A percentile compares a stretch with the other conserved stretches of the same genome.
phyloP scores from a whole-genome alignment of 768 basidiomycete genomes.

The Daedaleopsis nitida region DNA sequence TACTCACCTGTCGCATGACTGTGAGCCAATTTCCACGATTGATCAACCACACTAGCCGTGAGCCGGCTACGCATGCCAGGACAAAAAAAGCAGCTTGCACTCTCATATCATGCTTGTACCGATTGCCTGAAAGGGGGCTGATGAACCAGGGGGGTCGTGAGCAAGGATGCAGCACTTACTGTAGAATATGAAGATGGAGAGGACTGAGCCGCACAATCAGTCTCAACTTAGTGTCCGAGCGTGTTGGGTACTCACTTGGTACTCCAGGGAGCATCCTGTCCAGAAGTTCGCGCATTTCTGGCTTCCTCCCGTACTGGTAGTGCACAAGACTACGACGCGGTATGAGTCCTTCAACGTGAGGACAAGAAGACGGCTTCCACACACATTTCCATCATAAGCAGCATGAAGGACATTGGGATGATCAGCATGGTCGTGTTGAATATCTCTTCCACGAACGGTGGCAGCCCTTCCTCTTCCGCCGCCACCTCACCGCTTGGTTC shows the following conservation, averaged over 20 bases:
- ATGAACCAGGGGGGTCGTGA: background rate
- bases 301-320: slow-evolving; percentile 72
- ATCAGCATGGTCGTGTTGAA: slow-evolving; percentile 66
- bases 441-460: slow-evolving; percentile 64
- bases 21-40: slow-evolving; percentile 69
- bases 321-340: slow-evolving; percentile 60
- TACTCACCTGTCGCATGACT: slow-evolving; percentile 72
- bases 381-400: slow-evolving; percentile 86
- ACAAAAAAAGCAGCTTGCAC: slow-evolving; percentile 62
- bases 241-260: slow-evolving; percentile 60
- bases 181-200: slow-evolving; percentile 76
- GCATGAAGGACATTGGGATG: slow-evolving; percentile 73
- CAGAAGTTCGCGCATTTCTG: slow-evolving; percentile 47
- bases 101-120: slow-evolving; percentile 57
- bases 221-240: too few relatives aligned
- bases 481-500: background rate
- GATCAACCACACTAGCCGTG: slow-evolving; percentile 70
- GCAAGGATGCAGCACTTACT: slow-evolving; percentile 44
- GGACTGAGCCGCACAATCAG: slow-evolving; percentile 44
- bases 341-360: background rate
- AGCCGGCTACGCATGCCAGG: slow-evolving; percentile 57
- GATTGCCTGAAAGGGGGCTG: slow-evolving; percentile 50
- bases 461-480: slow-evolving; percentile 37
- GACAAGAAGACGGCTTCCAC: slow-evolving; percentile 27
- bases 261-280: slow-evolving; percentile 64